Conservation (phyloP, 139 green algal genomes). For the Edaphochlamys debaryana region DNA sequence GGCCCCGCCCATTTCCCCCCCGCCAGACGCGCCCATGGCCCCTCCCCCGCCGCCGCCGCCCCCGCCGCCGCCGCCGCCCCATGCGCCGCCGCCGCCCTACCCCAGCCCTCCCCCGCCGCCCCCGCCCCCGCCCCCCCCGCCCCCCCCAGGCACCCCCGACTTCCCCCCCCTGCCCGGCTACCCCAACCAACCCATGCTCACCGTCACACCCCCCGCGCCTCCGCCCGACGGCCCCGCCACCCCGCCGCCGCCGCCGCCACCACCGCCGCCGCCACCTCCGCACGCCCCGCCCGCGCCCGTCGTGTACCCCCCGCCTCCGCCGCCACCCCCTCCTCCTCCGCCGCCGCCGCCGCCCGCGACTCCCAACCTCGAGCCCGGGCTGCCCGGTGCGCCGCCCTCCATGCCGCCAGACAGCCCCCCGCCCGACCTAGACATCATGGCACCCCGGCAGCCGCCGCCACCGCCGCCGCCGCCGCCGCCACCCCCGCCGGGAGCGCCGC, state of each 20-base stretch:
- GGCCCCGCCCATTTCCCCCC: not conserved
- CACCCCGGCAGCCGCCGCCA: too few relatives aligned
- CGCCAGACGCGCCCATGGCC: not conserved
- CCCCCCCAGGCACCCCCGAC: not conserved
- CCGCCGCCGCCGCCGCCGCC: too few relatives aligned
- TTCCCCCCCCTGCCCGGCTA: not conserved
- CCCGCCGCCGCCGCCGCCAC: not conserved
- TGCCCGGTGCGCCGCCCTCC: not conserved
- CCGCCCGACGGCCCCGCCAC: not conserved
- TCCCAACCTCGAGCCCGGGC: too few relatives aligned
- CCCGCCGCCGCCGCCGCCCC: not conserved
- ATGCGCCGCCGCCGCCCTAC: not conserved
- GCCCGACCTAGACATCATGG: not conserved
- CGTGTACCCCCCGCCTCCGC: not conserved
- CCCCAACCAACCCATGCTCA: not conserved
- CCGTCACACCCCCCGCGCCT: not conserved
- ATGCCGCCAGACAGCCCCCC: not conserved
- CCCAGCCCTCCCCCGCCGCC: not conserved
- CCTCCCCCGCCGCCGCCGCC: constrained; percentile 11
- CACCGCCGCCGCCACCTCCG: not conserved
- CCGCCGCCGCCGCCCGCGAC: not conserved
- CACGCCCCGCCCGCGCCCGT: too few relatives aligned
- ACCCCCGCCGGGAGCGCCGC: not conserved
- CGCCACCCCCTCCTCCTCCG: not conserved
- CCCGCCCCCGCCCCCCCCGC: not conserved